Conservation (phyloP, 2,329 filamentous ascomycete genomes). For the Corinectria fuckeliana region DNA sequence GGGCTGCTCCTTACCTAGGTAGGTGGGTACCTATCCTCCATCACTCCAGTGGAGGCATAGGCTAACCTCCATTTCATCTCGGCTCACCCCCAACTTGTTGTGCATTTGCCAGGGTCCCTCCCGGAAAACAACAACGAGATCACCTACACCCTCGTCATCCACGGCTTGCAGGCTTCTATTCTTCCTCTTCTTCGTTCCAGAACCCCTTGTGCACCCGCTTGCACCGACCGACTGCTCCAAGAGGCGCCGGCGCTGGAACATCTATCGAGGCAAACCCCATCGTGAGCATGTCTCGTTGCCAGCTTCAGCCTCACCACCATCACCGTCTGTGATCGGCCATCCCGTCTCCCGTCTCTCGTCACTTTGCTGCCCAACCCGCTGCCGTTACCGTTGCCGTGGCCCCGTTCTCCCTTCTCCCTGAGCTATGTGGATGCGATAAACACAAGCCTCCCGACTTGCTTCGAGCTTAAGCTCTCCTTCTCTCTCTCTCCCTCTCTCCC, state of each 20-base stretch:
- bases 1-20: too few species aligned
- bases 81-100: conserved; percentile 7
- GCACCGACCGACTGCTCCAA: not conserved
- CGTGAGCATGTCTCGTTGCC: not conserved
- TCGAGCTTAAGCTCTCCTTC: not conserved
- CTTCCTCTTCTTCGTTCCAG: not conserved
- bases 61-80: not conserved
- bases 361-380: conserved; percentile 9
- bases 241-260: conserved; percentile 1
- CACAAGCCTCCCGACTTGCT: not conserved
- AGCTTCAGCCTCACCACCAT: not conserved
- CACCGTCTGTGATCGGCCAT: not conserved
- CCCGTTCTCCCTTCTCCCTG: not conserved
- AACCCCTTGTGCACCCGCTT: not conserved
- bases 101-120: conserved; percentile 1
- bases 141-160: too few species aligned
- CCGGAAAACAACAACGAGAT: conserved; percentile 11
- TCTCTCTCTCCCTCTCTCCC: too few species aligned
- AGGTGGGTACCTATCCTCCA: too few species aligned
- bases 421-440: conserved; percentile 17
- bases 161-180: not conserved
- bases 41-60: too few species aligned
- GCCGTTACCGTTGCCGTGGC: not conserved
- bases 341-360: not conserved
- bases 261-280: not conserved